Conservation (phyloP, 345 rosid species). For the Raphanus raphanistrum region DNA sequence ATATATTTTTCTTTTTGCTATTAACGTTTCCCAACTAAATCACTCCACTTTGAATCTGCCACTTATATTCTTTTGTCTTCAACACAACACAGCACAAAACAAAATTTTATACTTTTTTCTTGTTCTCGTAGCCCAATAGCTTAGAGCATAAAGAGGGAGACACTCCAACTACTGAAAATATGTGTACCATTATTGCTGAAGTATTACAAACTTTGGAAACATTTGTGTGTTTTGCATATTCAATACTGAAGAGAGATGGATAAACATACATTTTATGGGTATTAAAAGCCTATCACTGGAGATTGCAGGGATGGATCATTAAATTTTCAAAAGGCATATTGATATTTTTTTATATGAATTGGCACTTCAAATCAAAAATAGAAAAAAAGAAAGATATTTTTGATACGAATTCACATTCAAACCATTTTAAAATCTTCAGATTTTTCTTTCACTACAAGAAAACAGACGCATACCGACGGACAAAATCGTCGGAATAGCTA, state of each 20-base stretch:
- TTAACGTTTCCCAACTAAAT: slow-evolving; percentile 6
- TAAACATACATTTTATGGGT: neutral
- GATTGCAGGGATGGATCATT: slow-evolving; percentile 23
- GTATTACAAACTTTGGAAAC: neutral
- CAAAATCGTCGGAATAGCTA: too few relatives aligned
- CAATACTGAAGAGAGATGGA: neutral
- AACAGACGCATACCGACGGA: too few relatives aligned
- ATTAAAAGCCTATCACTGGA: slow-evolving; percentile 22
- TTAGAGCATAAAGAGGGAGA: slow-evolving; percentile 26
- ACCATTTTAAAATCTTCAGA: too few relatives aligned
- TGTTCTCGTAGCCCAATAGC: slow-evolving; percentile 31
- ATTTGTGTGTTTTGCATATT: neutral
- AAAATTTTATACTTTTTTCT: slow-evolving; percentile 10
- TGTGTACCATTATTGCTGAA: neutral
- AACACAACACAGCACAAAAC: slow-evolving; percentile 27
- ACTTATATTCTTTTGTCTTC: slow-evolving; percentile 38
- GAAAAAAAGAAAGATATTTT: too few relatives aligned
- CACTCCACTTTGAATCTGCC: slow-evolving; percentile 39
- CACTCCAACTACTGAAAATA: slow-evolving; percentile 12
- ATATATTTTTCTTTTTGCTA: neutral
- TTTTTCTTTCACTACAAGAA: too few relatives aligned
- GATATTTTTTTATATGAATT: slow-evolving; percentile 25
- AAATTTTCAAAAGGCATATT: slow-evolving; percentile 35
- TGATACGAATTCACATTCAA: too few relatives aligned
- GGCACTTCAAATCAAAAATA: slow-evolving; percentile 13